Evolutionary conservation across 305 asterid species (phyloP).

Genomic region (Fraxinus angustifolia): DNA sequence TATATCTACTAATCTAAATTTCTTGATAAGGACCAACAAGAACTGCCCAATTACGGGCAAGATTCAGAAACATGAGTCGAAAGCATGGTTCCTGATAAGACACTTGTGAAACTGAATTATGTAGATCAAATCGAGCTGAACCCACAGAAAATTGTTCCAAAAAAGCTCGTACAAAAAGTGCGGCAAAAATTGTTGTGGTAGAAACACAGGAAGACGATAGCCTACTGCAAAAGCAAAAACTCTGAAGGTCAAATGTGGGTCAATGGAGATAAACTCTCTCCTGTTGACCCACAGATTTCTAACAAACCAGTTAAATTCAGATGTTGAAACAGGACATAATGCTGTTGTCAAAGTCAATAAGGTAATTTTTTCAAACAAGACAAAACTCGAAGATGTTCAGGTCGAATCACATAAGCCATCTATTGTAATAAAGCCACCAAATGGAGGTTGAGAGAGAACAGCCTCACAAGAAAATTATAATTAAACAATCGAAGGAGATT

Average conservation of each 20-base stretch:
- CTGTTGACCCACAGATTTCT: slow-evolving; percentile 69
- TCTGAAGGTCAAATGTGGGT: slow-evolving; percentile 82
- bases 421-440: slow-evolving; percentile 70
- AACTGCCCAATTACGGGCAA: slow-evolving; percentile 89
- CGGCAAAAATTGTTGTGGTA: slow-evolving; percentile 44
- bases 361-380: slow-evolving; percentile 70
- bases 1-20: slow-evolving; percentile 8
- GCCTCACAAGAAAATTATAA: slow-evolving; percentile 69
- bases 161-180: slow-evolving; percentile 54
- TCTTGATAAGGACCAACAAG: slow-evolving; percentile 83
- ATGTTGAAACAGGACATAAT: slow-evolving; percentile 60
- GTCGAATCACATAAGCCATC: slow-evolving; percentile 64
- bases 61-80: slow-evolving; percentile 64
- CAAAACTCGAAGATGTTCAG: slow-evolving; percentile 53
- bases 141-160: slow-evolving; percentile 46
- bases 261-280: slow-evolving; percentile 61
- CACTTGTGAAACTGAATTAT: slow-evolving; percentile 32
- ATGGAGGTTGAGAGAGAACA: slow-evolving; percentile 64
- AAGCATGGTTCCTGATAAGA: slow-evolving; percentile 57
- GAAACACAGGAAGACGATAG: slow-evolving; percentile 72
- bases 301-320: slow-evolving; percentile 60
- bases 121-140: slow-evolving; percentile 59
- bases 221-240: slow-evolving; percentile 69
- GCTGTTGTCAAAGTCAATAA: slow-evolving; percentile 55
- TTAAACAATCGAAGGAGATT: slow-evolving; percentile 72